Base-by-base conservation (phyloP, 2,329 filamentous ascomycete genomes). In the Paraconiothyrium brasiliense region DNA sequence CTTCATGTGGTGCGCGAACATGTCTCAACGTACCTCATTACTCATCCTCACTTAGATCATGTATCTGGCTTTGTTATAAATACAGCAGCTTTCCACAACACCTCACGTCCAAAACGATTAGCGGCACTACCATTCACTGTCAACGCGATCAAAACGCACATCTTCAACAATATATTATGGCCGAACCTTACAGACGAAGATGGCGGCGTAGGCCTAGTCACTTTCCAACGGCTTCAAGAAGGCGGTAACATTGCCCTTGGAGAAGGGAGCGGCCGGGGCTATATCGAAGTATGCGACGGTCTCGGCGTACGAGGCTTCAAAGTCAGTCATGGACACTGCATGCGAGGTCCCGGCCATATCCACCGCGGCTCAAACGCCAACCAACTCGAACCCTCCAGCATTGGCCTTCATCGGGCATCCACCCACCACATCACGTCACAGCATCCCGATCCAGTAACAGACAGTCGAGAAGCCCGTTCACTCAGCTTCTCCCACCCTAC, bases 161-260 rank as follows among this genome's bases (percentile, higher is more conserved):
- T 99, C 62, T 99, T 99, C 83, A 99, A 99, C 79, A 96, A 97
- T 73, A 83, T 97, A 60, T 97, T 98, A 57, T 99, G 95, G 95
- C 95, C 95, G 0, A 99, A 99, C 69, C 82, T 99, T 43, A 96
- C 93, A 0, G 94, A 99, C 73, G 95, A 99, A 80, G 95, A 97
- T 76, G 93, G 94, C 37, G 95, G 95, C 27, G 94, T 94, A 4
- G 95, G 95, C 0, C 85, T 99, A 32, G 89, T 99, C 37, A 97
- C 93, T 0, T 98, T 97, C 70, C 90, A 93, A 76, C 88, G 95
- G 16, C 84, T 99, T 10, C 90, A 92, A 5, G 94, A 97, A 75
- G 94, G 94, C 11, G 94, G 94, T 3, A 95, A 94, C 62, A 89
- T 91, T 1, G 90, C 92, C 30, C 83, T 97, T 7, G 94, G 93